A percentile compares a stretch with the other conserved stretches of the same genome.
phyloP scores from a whole-genome alignment of 2,329 filamentous ascomycete genomes.

The Apiospora phragmitis region DNA sequence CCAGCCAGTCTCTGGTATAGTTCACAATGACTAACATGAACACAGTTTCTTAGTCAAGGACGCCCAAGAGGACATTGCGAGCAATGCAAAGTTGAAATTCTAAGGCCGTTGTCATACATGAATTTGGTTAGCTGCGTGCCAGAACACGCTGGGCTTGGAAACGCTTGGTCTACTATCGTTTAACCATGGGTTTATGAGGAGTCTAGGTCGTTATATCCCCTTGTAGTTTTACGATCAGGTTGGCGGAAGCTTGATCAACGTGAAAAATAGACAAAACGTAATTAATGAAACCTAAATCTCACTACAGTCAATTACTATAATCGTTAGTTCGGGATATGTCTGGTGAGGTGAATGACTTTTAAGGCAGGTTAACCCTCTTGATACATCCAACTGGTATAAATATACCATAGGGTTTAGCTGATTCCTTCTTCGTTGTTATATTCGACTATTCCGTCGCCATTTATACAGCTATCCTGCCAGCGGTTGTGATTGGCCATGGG shows the following conservation, averaged over 20 bases:
- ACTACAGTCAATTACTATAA: neutral
- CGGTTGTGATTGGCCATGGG: no score
- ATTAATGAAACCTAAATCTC: neutral
- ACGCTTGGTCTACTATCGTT: neutral
- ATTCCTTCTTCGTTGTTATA: no score
- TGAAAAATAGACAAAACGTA: neutral
- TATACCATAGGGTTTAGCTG: no score
- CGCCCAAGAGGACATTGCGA: slow-evolving; percentile 75
- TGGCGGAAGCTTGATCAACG: neutral
- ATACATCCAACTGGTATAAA: no score
- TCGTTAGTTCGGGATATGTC: no score
- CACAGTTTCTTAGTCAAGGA: slow-evolving; percentile 83
- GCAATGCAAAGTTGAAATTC: neutral
- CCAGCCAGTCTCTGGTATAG: neutral
- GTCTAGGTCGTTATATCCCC: neutral
- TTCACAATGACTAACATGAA: neutral
- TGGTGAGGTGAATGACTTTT: no score
- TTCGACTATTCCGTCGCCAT: no score
- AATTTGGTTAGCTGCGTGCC: neutral
- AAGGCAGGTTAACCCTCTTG: no score
- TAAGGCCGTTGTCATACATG: neutral
- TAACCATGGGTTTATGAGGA: neutral
- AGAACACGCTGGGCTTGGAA: neutral
- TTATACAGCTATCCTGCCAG: no score
- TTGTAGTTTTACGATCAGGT: neutral